Percentiles rank a stretch among this genome's conserved stretches.
Conservation (phyloP, 2,329 filamentous ascomycete species). For the Nannizziopsis barbatae region DNA sequence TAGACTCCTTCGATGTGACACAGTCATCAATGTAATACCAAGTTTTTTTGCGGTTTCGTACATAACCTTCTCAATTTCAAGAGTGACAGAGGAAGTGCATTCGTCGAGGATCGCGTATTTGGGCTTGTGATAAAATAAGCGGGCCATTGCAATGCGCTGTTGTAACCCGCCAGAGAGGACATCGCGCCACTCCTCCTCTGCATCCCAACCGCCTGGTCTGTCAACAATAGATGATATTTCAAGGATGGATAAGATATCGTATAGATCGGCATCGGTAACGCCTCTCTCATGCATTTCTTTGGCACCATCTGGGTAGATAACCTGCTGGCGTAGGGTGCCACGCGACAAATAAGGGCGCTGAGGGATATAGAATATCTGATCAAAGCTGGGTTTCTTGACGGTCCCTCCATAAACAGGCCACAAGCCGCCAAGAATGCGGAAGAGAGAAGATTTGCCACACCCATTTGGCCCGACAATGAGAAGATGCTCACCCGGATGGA, state of each 20-base stretch:
- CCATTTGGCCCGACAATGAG: constrained; percentile 94
- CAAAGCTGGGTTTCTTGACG: constrained; percentile 80
- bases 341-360: constrained; percentile 88
- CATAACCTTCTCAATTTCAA: constrained; percentile 91
- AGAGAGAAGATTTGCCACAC: constrained; percentile 90
- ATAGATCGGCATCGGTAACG: constrained; percentile 69
- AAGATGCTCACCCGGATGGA: constrained; percentile 77
- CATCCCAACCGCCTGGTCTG: constrained; percentile 74
- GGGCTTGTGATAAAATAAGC: constrained; percentile 85
- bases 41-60: constrained; percentile 90
- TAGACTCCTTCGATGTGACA: constrained; percentile 76
- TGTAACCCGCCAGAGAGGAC: constrained; percentile 85
- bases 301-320: constrained; percentile 86
- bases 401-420: constrained; percentile 97
- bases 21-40: constrained; percentile 93
- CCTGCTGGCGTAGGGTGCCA: constrained; percentile 86
- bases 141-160: constrained; percentile 92
- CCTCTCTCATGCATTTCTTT: constrained; percentile 78
- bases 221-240: constrained; percentile 75
- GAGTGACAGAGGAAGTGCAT: constrained; percentile 88
- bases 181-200: constrained; percentile 93
- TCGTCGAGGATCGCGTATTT: constrained; percentile 94
- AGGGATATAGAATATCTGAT: constrained; percentile 95
- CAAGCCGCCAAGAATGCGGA: constrained; percentile 87
- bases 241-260: constrained; percentile 63